Evolutionary conservation across 345 rosid genomes (phyloP).

Genomic region (Hirschfeldia incana): DNA sequence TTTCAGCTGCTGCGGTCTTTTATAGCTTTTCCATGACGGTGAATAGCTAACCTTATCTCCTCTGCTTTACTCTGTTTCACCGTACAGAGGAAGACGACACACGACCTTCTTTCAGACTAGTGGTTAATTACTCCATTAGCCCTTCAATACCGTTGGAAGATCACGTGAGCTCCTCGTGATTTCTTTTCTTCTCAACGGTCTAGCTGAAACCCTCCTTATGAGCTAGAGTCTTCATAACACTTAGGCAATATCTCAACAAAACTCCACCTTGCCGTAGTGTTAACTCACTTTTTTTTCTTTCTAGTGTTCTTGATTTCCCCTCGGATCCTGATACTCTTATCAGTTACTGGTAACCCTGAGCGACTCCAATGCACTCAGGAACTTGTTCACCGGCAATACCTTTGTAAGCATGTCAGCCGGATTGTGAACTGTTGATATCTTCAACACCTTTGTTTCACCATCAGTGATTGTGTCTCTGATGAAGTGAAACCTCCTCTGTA

Average conservation of each 20-base stretch:
- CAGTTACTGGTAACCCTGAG: neutral
- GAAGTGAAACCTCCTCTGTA: neutral
- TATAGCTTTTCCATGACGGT: neutral
- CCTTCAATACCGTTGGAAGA: neutral
- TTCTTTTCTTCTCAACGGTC: neutral
- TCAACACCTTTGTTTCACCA: neutral
- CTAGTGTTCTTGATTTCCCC: neutral
- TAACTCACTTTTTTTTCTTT: neutral
- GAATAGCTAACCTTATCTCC: neutral
- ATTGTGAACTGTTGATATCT: neutral
- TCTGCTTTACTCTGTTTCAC: neutral
- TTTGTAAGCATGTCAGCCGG: too few species aligned
- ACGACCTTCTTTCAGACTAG: neutral
- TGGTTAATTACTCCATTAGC: neutral
- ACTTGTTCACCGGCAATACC: neutral
- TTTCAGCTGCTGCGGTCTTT: neutral
- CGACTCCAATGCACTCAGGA: neutral
- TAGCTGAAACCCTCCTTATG: neutral
- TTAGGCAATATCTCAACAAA: neutral
- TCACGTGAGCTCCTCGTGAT: neutral
- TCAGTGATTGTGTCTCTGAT: neutral
- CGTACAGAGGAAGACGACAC: neutral
- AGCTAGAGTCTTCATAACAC: neutral
- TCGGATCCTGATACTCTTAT: neutral
- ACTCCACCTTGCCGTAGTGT: neutral